Evolutionary conservation across 768 basidiomycete genomes (phyloP).

Genomic region (Myochromella boudieri): DNA sequence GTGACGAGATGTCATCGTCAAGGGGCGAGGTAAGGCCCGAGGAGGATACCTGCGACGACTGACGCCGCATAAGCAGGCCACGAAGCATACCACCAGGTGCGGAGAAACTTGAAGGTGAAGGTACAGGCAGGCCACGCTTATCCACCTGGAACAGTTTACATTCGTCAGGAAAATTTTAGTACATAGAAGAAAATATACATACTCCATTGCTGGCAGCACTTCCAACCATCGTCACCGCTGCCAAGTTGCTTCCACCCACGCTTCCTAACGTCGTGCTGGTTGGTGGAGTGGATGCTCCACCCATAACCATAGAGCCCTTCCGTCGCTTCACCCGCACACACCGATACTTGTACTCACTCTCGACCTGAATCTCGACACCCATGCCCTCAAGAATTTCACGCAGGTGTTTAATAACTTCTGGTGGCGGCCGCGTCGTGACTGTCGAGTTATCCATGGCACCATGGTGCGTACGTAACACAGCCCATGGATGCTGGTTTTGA

Average conservation of each 20-base stretch:
- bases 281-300: constrained; percentile 33
- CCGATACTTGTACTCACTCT: constrained; percentile 89
- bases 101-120: constrained; percentile 70
- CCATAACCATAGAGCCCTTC: constrained; percentile 46
- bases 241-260: constrained; percentile 38
- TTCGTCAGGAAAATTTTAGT: constrained; percentile 5
- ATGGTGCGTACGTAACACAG: constrained; percentile 78
- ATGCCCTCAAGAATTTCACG: constrained; percentile 77
- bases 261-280: constrained; percentile 32
- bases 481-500: constrained; percentile 25
- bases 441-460: constrained; percentile 91
- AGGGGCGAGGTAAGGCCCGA: constrained; percentile 30
- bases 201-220: constrained; percentile 88
- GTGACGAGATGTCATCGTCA: constrained; percentile 43
- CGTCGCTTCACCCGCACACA: constrained; percentile 79
- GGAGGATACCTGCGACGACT: constrained; percentile 77
- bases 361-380: constrained; percentile 87
- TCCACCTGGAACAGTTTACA: constrained; percentile 60
- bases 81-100: constrained; percentile 79
- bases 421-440: constrained; percentile 80
- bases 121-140: constrained; percentile 83
- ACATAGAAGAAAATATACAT: constrained; percentile 32
- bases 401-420: constrained; percentile 87
- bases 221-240: constrained; percentile 76
- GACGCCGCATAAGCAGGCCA: constrained; percentile 86